A percentile compares a stretch with the other conserved stretches of the same genome.
Conservation (phyloP, 2,329 filamentous ascomycete genomes). For the Beauveria brongniartii region DNA sequence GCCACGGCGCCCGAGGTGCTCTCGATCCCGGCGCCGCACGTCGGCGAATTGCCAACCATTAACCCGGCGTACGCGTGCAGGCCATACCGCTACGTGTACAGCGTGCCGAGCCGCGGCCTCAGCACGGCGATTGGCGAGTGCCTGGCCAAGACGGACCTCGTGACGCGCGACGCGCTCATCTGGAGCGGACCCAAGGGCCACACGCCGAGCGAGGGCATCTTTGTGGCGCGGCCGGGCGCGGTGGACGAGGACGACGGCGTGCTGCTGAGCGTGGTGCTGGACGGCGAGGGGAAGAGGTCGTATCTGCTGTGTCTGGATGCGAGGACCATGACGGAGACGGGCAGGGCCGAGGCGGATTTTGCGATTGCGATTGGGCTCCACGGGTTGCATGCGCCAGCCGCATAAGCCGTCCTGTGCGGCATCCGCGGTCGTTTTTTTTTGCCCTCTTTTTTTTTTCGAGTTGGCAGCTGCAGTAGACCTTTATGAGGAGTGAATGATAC, state of each 20-base stretch:
- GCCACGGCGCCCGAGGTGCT: conserved; percentile 17
- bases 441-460: too few relatives aligned
- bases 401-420: background rate
- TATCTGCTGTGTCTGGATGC: conserved; percentile 55
- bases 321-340: conserved; percentile 47
- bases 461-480: background rate
- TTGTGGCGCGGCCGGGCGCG: conserved; percentile 34
- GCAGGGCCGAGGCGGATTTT: conserved; percentile 48
- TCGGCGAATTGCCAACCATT: conserved; percentile 52
- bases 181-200: conserved; percentile 47
- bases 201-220: conserved; percentile 57
- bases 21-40: conserved; percentile 29
- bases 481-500: background rate
- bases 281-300: conserved; percentile 44
- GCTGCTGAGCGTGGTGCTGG: conserved; percentile 48
- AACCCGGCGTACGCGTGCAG: conserved; percentile 44
- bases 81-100: conserved; percentile 48
- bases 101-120: conserved; percentile 40
- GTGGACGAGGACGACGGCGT: conserved; percentile 47
- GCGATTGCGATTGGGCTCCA: conserved; percentile 53
- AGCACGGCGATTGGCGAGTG: conserved; percentile 47
- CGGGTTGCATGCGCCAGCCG: conserved; percentile 25
- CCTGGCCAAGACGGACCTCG: conserved; percentile 51
- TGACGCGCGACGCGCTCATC: conserved; percentile 34
- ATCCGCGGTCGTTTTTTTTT: too few relatives aligned